Conservation (phyloP, 495 filamentous ascomycete genomes). For the Neurospora discreta region DNA sequence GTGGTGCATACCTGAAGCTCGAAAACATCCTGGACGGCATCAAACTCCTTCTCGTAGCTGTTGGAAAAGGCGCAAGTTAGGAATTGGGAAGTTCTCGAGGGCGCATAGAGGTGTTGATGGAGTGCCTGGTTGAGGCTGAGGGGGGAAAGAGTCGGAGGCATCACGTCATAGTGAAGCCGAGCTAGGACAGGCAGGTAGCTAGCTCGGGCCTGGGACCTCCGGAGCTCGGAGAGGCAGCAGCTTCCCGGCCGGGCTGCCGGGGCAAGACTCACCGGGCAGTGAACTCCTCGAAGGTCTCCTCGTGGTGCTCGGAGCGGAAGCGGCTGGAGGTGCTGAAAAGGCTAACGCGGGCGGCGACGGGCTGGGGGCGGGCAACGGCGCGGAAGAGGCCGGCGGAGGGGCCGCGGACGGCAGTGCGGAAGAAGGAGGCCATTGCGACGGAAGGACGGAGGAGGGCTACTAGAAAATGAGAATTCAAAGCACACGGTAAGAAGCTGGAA, state of each 20-base stretch:
- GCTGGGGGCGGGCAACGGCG: constrained; percentile 40
- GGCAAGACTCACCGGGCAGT: constrained; percentile 71
- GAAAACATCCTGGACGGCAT: constrained; percentile 94
- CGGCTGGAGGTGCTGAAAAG: constrained; percentile 58
- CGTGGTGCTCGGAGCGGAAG: constrained; percentile 50
- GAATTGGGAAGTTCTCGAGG: constrained; percentile 10
- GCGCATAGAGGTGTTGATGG: neutral
- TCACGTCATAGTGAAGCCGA: constrained; percentile 11
- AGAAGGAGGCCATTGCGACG: constrained; percentile 49
- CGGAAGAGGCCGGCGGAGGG: constrained; percentile 52
- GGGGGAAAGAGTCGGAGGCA: constrained; percentile 10
- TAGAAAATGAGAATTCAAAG: constrained; percentile 4
- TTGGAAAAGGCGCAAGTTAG: constrained; percentile 18
- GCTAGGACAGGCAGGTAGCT: constrained; percentile 2
- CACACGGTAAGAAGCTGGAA: constrained; percentile 4
- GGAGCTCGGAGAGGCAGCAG: constrained; percentile 10
- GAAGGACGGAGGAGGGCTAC: constrained; percentile 1
- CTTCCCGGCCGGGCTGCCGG: neutral
- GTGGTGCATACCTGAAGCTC: constrained; percentile 80
- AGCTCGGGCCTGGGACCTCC: constrained; percentile 1
- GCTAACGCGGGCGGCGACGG: constrained; percentile 34
- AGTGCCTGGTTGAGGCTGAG: constrained; percentile 1
- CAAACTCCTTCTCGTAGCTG: constrained; percentile 99
- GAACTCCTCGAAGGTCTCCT: constrained; percentile 99
- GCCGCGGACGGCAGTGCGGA: constrained; percentile 61